phyloP scores from a whole-genome alignment of 495 filamentous ascomycete species.

The Xylaria intraflava region DNA sequence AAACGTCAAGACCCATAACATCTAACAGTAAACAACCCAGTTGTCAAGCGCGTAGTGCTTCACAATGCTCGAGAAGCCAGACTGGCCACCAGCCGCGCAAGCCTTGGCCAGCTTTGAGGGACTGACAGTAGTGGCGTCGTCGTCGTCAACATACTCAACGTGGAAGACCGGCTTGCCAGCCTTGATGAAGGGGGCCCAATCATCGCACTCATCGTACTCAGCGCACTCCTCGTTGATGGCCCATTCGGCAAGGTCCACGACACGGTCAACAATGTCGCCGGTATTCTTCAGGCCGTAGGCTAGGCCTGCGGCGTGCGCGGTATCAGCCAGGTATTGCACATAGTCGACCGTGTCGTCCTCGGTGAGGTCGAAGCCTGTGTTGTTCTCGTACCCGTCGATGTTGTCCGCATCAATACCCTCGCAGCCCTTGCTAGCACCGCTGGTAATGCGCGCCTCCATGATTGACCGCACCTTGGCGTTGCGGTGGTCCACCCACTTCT shows the following conservation, averaged over 20 bases:
- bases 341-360: conserved; percentile 49
- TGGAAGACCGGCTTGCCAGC: conserved; percentile 65
- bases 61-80: conserved; percentile 9
- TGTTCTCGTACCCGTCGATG: conserved; percentile 56
- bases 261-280: conserved; percentile 49
- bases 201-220: conserved; percentile 45
- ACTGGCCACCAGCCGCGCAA: conserved; percentile 4
- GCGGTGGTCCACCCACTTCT: conserved; percentile 59
- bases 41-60: conserved; percentile 7
- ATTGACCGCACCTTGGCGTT: conserved; percentile 52
- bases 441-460: conserved; percentile 49
- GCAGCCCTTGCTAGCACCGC: conserved; percentile 55
- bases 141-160: conserved; percentile 59
- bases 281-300: conserved; percentile 64
- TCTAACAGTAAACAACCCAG: conserved; percentile 10
- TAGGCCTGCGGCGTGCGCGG: conserved; percentile 42
- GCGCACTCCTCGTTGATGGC: conserved; percentile 69
- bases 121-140: conserved; percentile 9
- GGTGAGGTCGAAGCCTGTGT: conserved; percentile 53
- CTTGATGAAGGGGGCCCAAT: conserved; percentile 49
- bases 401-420: conserved; percentile 71
- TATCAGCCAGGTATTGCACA: conserved; percentile 51
- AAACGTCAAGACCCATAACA: no score
- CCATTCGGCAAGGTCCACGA: conserved; percentile 56
- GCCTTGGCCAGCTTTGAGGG: neutral